phyloP scores from a whole-genome alignment of 352 stramenopile species.

The Phytophthora kernoviae region DNA sequence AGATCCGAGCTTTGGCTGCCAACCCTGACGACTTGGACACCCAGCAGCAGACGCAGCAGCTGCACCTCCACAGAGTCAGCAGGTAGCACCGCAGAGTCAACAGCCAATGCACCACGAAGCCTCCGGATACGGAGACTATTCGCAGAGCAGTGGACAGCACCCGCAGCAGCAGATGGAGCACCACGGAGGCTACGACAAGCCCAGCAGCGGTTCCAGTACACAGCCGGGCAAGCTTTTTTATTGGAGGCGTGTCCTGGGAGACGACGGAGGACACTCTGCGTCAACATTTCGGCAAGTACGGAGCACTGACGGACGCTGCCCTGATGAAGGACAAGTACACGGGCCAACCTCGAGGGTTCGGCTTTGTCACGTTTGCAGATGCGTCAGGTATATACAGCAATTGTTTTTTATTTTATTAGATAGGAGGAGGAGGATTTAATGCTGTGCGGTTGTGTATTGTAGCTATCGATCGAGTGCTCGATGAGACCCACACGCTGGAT shows the following conservation, averaged over 20 bases:
- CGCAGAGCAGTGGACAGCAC: conserved; percentile 42
- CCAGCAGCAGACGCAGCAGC: conserved; percentile 22
- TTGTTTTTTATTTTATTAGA: conserved; percentile 13
- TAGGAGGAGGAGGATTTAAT: conserved; percentile 3
- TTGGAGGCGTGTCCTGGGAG: conserved; percentile 92
- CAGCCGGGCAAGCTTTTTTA: conserved; percentile 90
- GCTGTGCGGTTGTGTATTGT: conserved; percentile 31
- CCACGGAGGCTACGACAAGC: conserved; percentile 37
- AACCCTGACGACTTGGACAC: conserved; percentile 55
- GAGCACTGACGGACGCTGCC: conserved; percentile 82
- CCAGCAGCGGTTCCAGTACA: conserved; percentile 13
- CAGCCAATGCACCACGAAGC: conserved; percentile 25
- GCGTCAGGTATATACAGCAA: conserved; percentile 58
- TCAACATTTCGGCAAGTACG: conserved; percentile 90
- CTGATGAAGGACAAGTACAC: conserved; percentile 95
- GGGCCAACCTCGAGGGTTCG: conserved; percentile 90
- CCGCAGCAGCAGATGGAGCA: conserved; percentile 56
- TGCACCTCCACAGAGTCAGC: conserved; percentile 22
- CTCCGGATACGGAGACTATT: conserved; percentile 30
- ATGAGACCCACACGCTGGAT: conserved; percentile 90
- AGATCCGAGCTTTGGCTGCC: conserved; percentile 62
- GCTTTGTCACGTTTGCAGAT: conserved; percentile 94
- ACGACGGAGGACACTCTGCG: conserved; percentile 93
- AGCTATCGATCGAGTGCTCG: conserved; percentile 85
- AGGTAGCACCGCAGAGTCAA: conserved; percentile 18